Evolutionary conservation across 163 green algal genomes (phyloP).

Genomic region (Volvox carteri): DNA sequence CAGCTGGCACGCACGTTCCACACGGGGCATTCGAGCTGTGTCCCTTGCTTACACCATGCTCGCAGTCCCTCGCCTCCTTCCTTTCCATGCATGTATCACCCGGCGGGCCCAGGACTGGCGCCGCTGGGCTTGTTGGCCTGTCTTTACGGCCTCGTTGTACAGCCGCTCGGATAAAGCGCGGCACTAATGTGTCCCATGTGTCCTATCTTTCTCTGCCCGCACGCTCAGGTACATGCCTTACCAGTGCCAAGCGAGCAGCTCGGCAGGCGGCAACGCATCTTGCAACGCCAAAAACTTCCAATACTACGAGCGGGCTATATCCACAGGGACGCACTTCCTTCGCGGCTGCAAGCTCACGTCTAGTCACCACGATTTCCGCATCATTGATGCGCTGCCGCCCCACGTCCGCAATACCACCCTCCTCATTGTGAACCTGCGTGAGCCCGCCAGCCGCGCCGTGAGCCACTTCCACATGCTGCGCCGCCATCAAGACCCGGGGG

Average conservation of each 20-base stretch:
- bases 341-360: constrained; percentile 46
- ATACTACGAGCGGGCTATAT: constrained; percentile 19
- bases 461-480: constrained; percentile 55
- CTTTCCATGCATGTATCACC: too few species aligned
- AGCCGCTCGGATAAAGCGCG: too few species aligned
- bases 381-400: constrained; percentile 24
- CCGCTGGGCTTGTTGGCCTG: too few species aligned
- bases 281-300: constrained; percentile 39
- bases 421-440: constrained; percentile 53
- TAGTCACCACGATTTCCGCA: constrained; percentile 48
- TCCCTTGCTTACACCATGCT: too few species aligned
- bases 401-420: constrained; percentile 44
- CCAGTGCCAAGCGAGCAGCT: constrained; percentile 20
- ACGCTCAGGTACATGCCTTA: constrained; percentile 42
- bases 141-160: too few species aligned
- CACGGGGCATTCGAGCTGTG: too few species aligned
- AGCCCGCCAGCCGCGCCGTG: constrained; percentile 19
- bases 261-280: background rate
- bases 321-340: constrained; percentile 23
- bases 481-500: background rate
- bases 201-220: too few species aligned
- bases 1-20: too few species aligned
- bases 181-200: too few species aligned
- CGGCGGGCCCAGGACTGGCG: too few species aligned
- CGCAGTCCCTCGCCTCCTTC: too few species aligned